These are phyloP conservation scores for Yarrowia bubula DNA, from an alignment of 805 yeast genomes.

Conservation along the genomic window DNA sequence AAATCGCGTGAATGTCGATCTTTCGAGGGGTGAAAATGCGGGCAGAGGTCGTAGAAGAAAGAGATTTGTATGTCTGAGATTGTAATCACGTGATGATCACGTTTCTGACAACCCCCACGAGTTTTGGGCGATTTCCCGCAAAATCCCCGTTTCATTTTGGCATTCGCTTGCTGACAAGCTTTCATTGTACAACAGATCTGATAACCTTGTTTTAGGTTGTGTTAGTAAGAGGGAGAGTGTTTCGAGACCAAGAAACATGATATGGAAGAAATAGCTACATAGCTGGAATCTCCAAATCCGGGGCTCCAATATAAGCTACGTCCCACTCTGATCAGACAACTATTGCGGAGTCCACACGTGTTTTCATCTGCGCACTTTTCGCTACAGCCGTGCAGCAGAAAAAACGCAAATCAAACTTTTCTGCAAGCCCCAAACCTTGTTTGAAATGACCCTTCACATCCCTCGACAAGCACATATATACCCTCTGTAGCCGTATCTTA, in stretches of 20 bases:
- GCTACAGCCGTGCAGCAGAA: conserved; percentile 26
- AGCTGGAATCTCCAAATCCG: not conserved
- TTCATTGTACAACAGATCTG: not conserved
- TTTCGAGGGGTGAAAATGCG: too few relatives aligned
- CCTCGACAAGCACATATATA: not conserved
- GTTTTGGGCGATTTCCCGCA: too few relatives aligned
- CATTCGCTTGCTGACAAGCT: not conserved
- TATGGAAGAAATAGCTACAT: too few relatives aligned
- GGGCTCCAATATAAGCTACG: too few relatives aligned
- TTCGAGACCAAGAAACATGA: too few relatives aligned
- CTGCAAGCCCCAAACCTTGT: not conserved
- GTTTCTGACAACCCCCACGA: too few relatives aligned
- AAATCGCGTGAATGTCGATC: conserved; percentile 1
- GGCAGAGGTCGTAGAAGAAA: too few relatives aligned
- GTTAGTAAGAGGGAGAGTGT: not conserved
- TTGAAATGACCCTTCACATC: not conserved
- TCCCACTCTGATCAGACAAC: not conserved
- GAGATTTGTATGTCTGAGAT: too few relatives aligned
- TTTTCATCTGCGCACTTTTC: not conserved
- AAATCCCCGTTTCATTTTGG: not conserved
- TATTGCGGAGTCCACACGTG: not conserved
- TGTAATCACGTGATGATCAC: not conserved
- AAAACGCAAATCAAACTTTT: not conserved
- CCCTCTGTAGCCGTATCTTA: not conserved
- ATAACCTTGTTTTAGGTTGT: not conserved